Base-by-base conservation (phyloP, 1,284 basidiomycete species). In the Porodaedalea pini region DNA sequence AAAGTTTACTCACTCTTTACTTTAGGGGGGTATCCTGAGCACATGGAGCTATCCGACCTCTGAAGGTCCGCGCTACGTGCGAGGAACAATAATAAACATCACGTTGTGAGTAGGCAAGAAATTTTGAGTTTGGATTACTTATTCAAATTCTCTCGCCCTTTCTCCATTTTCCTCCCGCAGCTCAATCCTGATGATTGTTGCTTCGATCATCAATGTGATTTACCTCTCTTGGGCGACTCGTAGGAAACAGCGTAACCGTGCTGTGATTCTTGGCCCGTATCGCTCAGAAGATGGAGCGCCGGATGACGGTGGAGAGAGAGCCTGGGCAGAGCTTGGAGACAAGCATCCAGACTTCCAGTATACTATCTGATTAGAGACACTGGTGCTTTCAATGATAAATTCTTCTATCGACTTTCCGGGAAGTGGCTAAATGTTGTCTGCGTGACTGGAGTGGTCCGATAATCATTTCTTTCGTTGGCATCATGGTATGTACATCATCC, bases 271-370 rank as follows among this genome's bases (percentile, higher is more conserved):
- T 15, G 68, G 62, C 10, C 69, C 69, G 15, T 73, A 72, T 43
- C 62, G 66, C n/a, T n/a, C n/a, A n/a, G n/a, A n/a, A n/a, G 53
- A 59, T 2, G 25, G 45, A 3, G 13, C n/a, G 23, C 4, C n/a
- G 23, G 66, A 69, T 7, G 67, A 67, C 50, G 67, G 66, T 10
- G 67, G 63, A 13, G 32, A 62, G 23, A 58, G 63, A 32, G 70
- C 73, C 1, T 73, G 72, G 72, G 63, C 68, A 50, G 71, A 72
- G 32, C 57, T 74, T 13, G 73, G 73, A 25, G 73, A 73, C 58
- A 56, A 62, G 34, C 72, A 73, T 63, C 73, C 73, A 3, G 71
- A 73, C 62, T 74, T 73, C 58, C 50, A n/a, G 32, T 57, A 54
- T 43, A 50, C 57, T 6, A 23, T 54, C 11, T 58, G 41, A 52